phyloP scores from a whole-genome alignment of 805 yeast species.

The Limtongia smithiae region DNA sequence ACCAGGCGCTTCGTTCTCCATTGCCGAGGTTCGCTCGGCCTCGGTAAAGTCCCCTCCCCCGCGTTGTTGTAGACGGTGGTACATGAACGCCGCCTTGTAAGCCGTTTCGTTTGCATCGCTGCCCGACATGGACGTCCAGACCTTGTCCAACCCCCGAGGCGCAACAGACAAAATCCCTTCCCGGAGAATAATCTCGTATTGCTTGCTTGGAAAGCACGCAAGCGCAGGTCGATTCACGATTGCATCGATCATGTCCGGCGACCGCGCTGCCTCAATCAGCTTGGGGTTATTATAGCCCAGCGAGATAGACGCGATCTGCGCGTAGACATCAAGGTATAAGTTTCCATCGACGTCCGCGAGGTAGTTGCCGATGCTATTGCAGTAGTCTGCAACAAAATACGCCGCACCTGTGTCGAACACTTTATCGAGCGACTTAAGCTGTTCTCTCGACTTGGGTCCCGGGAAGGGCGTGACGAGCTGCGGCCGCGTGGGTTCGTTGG shows the following conservation, averaged over 20 bases:
- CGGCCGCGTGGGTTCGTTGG: conserved; percentile 76
- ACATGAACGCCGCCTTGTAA: conserved; percentile 82
- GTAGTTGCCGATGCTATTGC: conserved; percentile 73
- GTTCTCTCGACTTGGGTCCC: conserved; percentile 42
- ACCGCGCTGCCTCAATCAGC: conserved; percentile 61
- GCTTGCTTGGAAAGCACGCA: conserved; percentile 74
- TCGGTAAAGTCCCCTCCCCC: conserved; percentile 52
- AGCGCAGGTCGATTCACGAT: conserved; percentile 80
- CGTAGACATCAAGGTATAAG: conserved; percentile 66
- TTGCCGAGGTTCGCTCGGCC: conserved; percentile 68
- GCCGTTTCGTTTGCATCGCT: conserved; percentile 89
- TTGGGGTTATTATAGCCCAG: conserved; percentile 84
- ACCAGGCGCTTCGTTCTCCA: conserved; percentile 73
- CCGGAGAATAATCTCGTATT: conserved; percentile 46
- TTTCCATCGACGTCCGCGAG: conserved; percentile 80
- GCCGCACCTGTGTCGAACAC: conserved; percentile 71
- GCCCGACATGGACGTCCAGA: conserved; percentile 81
- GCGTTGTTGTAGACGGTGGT: conserved; percentile 66
- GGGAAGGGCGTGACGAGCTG: conserved; percentile 61
- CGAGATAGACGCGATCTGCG: conserved; percentile 82
- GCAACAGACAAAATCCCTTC: conserved; percentile 68
- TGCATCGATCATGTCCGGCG: conserved; percentile 68
- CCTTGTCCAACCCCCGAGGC: conserved; percentile 68
- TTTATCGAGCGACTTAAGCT: conserved; percentile 44
- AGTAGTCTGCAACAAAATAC: conserved; percentile 73